These are phyloP conservation scores for Metroxylon sagu DNA, from an alignment of 176 grass and related monocot species.

Conservation along the genomic window DNA sequence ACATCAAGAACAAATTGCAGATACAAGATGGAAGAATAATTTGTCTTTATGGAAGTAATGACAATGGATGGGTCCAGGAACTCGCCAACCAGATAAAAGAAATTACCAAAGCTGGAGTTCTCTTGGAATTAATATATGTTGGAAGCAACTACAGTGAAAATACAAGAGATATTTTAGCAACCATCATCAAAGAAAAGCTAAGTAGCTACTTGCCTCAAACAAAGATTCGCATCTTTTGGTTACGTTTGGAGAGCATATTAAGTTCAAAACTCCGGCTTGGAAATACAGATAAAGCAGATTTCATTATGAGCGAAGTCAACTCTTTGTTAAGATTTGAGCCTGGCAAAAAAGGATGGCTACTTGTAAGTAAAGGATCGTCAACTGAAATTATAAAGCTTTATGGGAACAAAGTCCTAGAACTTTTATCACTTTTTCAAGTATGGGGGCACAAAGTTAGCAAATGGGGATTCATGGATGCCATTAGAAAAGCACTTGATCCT, in stretches of 20 bases:
- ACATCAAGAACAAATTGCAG: not conserved
- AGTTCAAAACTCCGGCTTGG: slow-evolving; percentile 11
- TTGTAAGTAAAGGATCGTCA: slow-evolving; percentile 8
- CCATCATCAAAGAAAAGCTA: slow-evolving; percentile 8
- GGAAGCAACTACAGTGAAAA: slow-evolving; percentile 3
- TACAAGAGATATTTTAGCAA: slow-evolving; percentile 7
- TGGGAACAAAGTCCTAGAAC: slow-evolving; percentile 8
- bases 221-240: slow-evolving; percentile 15
- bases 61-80: slow-evolving; percentile 13
- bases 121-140: slow-evolving; percentile 9
- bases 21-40: slow-evolving; percentile 13
- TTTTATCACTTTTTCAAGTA: slow-evolving; percentile 8
- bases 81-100: slow-evolving; percentile 6
- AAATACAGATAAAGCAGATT: slow-evolving; percentile 9
- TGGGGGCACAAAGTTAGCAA: slow-evolving; percentile 1
- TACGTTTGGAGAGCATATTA: slow-evolving; percentile 17
- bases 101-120: slow-evolving; percentile 6
- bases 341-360: slow-evolving; percentile 1
- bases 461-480: slow-evolving; percentile 6
- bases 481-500: slow-evolving; percentile 1
- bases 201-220: slow-evolving; percentile 8
- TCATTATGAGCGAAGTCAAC: slow-evolving; percentile 9
- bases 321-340: slow-evolving; percentile 3
- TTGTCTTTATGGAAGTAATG: slow-evolving; percentile 14
- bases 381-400: slow-evolving; percentile 8